Percentiles rank a stretch among this genome's conserved stretches.
Conservation (phyloP, 192 early-diverging fungal genomes). For the Podila epigama region DNA sequence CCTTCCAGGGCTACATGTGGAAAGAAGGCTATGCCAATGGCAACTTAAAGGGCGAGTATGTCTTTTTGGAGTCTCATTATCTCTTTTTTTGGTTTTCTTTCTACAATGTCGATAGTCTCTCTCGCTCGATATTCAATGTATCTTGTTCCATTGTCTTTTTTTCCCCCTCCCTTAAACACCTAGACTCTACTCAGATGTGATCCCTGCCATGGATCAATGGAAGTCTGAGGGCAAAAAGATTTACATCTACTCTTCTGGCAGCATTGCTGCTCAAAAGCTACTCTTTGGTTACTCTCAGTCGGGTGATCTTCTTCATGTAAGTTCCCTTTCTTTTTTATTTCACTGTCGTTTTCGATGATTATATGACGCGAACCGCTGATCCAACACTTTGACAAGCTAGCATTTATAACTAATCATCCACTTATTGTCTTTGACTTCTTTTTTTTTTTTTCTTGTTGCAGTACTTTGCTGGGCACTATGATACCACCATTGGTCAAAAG, state of each 20-base stretch:
- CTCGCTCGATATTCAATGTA: too few relatives aligned
- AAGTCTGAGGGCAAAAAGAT: slow-evolving; percentile 62
- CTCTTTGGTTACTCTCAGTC: slow-evolving; percentile 85
- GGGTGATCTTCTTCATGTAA: slow-evolving; percentile 75
- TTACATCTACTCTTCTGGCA: slow-evolving; percentile 98
- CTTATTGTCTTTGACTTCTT: neutral
- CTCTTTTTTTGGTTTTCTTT: neutral
- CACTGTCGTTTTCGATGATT: too few relatives aligned
- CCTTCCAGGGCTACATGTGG: slow-evolving; percentile 98
- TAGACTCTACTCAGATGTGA: slow-evolving; percentile 90
- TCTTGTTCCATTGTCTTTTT: too few relatives aligned
- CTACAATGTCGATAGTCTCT: neutral
- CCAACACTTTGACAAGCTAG: too few relatives aligned
- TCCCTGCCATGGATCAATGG: slow-evolving; percentile 81
- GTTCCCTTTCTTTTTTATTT: neutral
- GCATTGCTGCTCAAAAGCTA: slow-evolving; percentile 92
- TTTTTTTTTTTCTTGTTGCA: slow-evolving; percentile 15
- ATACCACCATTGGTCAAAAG: slow-evolving; percentile 91
- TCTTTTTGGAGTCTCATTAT: slow-evolving; percentile 7
- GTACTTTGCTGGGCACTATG: slow-evolving; percentile 89
- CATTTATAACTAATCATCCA: neutral
- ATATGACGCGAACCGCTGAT: too few relatives aligned
- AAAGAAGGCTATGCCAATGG: slow-evolving; percentile 81
- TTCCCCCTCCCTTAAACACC: too few relatives aligned
- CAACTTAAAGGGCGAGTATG: slow-evolving; percentile 77